Evolutionary conservation across 2,329 filamentous ascomycete genomes (phyloP).

Genomic region (Ophiosphaerella narmari): DNA sequence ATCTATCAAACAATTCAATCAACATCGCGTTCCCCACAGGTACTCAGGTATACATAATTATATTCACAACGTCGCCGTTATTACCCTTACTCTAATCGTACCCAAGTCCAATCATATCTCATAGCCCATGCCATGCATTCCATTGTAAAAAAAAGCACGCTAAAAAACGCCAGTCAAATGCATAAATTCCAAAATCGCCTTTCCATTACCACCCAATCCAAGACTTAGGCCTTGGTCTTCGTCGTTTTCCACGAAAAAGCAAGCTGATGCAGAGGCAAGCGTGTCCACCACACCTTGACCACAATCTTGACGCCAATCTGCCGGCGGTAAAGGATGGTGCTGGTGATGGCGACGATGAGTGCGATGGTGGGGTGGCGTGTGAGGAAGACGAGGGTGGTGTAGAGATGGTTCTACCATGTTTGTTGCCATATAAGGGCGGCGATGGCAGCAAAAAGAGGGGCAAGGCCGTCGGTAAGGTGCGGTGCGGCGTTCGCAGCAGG

Average conservation of each 20-base stretch:
- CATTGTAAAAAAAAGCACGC: no score
- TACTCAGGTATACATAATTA: no score
- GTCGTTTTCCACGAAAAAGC: conserved; percentile 1
- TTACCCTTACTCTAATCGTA: no score
- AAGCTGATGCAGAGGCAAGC: conserved; percentile 4
- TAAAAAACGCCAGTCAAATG: no score
- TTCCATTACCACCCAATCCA: no score
- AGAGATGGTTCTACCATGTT: conserved; percentile 2
- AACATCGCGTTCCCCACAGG: no score
- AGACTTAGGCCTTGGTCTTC: background rate
- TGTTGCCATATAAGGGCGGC: background rate
- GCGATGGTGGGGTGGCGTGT: conserved; percentile 4
- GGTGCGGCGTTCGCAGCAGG: conserved; percentile 1
- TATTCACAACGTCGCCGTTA: no score
- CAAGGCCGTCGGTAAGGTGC: background rate
- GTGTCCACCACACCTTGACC: conserved; percentile 15
- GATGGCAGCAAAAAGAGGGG: background rate
- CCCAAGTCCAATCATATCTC: no score
- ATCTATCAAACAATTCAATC: no score
- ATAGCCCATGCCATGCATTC: no score
- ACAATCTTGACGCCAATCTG: conserved; percentile 16
- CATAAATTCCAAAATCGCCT: no score
- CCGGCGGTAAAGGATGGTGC: conserved; percentile 3
- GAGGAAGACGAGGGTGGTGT: conserved; percentile 1
- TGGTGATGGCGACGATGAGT: conserved; percentile 2